These are phyloP conservation scores for Cladochytrium replicatum DNA, from an alignment of 192 early-diverging fungal genomes.

Conservation along the genomic window DNA sequence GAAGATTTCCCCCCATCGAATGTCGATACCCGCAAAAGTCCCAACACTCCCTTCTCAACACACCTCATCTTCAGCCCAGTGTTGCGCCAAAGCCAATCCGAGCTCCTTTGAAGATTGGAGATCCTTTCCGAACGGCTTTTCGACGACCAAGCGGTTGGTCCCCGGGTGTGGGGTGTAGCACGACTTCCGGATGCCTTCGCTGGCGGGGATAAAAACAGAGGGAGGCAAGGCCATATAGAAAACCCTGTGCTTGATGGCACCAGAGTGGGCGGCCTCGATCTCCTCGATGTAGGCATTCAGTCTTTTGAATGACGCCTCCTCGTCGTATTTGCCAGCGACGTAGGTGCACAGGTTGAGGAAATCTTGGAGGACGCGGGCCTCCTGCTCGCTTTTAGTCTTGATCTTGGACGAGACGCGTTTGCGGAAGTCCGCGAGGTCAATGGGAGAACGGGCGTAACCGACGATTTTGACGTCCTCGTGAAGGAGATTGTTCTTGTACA, in stretches of 20 bases:
- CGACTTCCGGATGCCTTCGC: constrained; percentile 49
- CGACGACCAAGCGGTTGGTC: constrained; percentile 75
- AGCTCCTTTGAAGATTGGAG: constrained; percentile 64
- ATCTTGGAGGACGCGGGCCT: constrained; percentile 30
- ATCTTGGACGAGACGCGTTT: constrained; percentile 47
- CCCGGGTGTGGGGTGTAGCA: constrained; percentile 43
- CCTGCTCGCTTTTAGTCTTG: constrained; percentile 41
- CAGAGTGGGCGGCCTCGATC: constrained; percentile 30
- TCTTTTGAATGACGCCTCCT: constrained; percentile 48
- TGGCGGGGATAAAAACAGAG: constrained; percentile 72
- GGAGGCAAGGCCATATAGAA: constrained; percentile 87
- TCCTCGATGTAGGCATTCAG: constrained; percentile 46
- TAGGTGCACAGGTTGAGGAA: constrained; percentile 63
- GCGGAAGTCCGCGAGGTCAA: constrained; percentile 51
- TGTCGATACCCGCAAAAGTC: not conserved
- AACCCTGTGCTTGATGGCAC: constrained; percentile 49
- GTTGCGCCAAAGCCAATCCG: constrained; percentile 44
- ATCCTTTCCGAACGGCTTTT: constrained; percentile 88
- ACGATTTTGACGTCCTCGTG: constrained; percentile 58
- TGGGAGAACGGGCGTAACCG: constrained; percentile 71
- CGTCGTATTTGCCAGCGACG: constrained; percentile 62
- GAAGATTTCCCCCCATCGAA: not conserved
- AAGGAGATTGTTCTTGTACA: constrained; percentile 61
- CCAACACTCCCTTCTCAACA: not conserved
- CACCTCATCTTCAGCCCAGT: constrained; percentile 71